These are phyloP conservation scores for Solanum chiquidenum DNA, from an alignment of 257 asterid genomes.

Conservation along the genomic window DNA sequence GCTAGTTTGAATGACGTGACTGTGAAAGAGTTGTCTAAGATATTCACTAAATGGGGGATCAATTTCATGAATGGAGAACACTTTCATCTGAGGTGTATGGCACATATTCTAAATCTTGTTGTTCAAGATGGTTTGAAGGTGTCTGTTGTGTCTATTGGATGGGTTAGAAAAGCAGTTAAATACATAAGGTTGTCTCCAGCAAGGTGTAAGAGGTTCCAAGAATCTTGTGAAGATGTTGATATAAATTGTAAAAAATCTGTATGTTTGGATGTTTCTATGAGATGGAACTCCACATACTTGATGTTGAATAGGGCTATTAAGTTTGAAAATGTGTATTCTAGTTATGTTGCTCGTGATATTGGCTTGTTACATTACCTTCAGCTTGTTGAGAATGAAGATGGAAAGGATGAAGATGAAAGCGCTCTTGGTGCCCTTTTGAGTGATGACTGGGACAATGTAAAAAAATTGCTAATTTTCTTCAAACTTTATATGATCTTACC, in stretches of 20 bases:
- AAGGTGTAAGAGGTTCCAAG: neutral
- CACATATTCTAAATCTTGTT: too few species aligned
- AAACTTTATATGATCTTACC: too few species aligned
- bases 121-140: neutral
- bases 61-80: neutral
- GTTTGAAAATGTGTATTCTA: neutral
- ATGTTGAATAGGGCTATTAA: neutral
- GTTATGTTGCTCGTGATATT: too few species aligned
- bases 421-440: neutral
- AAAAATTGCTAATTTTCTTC: neutral
- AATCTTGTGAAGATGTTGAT: neutral
- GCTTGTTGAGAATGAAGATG: neutral
- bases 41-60: neutral
- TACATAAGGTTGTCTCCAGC: neutral
- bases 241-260: neutral
- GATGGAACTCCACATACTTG: neutral
- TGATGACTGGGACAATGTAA: too few species aligned
- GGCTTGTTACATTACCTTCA: neutral
- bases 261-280: neutral
- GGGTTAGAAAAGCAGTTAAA: neutral
- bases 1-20: neutral
- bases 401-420: neutral
- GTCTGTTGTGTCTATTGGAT: neutral
- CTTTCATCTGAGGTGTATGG: neutral
- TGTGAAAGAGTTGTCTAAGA: neutral